Conservation (phyloP, 805 yeast genomes). For the Scheffersomyces lignosus region DNA sequence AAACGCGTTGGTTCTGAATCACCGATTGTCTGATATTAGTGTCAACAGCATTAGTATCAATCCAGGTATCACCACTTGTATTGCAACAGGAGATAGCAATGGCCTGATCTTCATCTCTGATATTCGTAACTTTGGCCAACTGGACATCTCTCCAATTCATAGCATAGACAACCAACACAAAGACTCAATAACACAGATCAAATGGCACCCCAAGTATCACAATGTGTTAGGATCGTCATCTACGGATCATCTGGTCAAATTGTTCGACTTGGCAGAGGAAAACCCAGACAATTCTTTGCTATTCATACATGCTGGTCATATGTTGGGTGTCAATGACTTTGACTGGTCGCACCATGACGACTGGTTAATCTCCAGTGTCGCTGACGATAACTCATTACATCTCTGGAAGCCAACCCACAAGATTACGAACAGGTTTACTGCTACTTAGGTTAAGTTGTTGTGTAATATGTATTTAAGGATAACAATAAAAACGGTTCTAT, state of each 20-base stretch:
- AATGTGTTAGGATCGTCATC: constrained; percentile 64
- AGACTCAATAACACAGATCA: constrained; percentile 60
- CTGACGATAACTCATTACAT: constrained; percentile 86
- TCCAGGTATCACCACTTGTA: constrained; percentile 50
- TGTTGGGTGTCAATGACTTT: constrained; percentile 81
- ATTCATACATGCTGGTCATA: constrained; percentile 84
- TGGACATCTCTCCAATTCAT: constrained; percentile 12
- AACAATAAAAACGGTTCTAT: too few relatives aligned
- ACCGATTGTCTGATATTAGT: constrained; percentile 25
- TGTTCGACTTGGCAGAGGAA: constrained; percentile 51
- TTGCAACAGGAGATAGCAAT: constrained; percentile 66
- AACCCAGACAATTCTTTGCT: constrained; percentile 30
- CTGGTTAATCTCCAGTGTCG: constrained; percentile 72
- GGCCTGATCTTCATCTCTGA: constrained; percentile 69
- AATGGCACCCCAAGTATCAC: constrained; percentile 66
- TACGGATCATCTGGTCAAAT: constrained; percentile 60
- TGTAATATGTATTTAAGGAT: too few relatives aligned
- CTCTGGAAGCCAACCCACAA: constrained; percentile 68
- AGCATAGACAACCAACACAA: constrained; percentile 39
- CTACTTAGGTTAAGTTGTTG: neutral
- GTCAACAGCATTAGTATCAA: constrained; percentile 63
- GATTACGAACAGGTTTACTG: constrained; percentile 1
- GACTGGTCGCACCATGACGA: constrained; percentile 77
- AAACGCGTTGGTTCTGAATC: neutral
- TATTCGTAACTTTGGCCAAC: constrained; percentile 40